These are phyloP conservation scores for Pythium aphanidermatum DNA, from an alignment of 352 stramenopile genomes.

Conservation along the genomic window DNA sequence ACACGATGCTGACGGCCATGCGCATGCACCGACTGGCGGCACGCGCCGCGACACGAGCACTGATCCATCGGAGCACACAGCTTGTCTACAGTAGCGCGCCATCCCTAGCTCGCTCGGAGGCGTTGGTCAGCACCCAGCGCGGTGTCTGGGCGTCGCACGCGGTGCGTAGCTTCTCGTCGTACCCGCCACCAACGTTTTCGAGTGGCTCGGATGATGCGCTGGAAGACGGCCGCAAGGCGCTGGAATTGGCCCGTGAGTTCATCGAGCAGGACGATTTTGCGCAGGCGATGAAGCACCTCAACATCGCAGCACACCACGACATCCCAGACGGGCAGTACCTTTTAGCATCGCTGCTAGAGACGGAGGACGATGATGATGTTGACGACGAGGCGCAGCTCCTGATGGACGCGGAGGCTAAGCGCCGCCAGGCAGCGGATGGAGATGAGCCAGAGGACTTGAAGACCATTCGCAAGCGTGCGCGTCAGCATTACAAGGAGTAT, in stretches of 20 bases:
- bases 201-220: constrained; percentile 10
- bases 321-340: constrained; percentile 72
- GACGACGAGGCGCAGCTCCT: constrained; percentile 25
- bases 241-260: constrained; percentile 53
- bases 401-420: constrained; percentile 64
- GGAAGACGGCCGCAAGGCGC: constrained; percentile 23
- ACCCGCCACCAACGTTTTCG: background rate
- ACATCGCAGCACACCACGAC: constrained; percentile 53
- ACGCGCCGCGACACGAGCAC: background rate
- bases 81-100: no score
- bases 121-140: no score
- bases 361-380: constrained; percentile 25
- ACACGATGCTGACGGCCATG: background rate
- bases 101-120: no score
- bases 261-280: constrained; percentile 50
- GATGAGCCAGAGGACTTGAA: constrained; percentile 62
- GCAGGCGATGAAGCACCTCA: constrained; percentile 53
- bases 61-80: no score
- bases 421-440: constrained; percentile 31
- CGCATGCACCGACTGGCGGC: background rate
- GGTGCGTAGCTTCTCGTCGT: no score
- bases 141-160: no score
- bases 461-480: constrained; percentile 72
- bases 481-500: constrained; percentile 72
- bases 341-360: constrained; percentile 55